Conservation (phyloP, 2,329 filamentous ascomycete species). For the Juglanconis oblonga region DNA sequence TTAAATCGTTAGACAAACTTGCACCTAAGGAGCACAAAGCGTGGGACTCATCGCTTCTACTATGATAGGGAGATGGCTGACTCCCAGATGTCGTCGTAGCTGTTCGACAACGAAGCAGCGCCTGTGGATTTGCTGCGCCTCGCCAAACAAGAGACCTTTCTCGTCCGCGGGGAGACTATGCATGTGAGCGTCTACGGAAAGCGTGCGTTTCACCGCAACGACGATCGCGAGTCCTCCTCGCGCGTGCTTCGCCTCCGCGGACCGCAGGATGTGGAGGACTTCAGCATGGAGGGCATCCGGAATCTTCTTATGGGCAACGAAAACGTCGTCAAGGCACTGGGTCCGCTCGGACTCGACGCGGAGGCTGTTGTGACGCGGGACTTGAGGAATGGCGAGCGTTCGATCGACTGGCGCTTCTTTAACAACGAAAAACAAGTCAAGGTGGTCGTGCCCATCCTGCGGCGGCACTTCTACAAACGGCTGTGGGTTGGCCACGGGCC, state of each 20-base stretch:
- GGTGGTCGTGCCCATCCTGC: not conserved
- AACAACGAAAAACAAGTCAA: not conserved
- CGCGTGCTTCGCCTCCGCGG: not conserved
- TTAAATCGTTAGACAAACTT: too few species aligned
- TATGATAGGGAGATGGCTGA: too few species aligned
- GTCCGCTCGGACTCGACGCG: not conserved
- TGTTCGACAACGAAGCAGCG: slow-evolving; percentile 1
- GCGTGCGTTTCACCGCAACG: not conserved
- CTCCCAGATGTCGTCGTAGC: not conserved
- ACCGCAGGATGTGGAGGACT: not conserved
- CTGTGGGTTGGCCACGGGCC: not conserved
- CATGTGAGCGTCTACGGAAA: not conserved
- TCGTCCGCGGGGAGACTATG: not conserved
- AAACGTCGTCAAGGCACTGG: not conserved
- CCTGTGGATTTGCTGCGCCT: not conserved
- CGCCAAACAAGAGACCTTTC: not conserved
- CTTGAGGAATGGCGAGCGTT: not conserved
- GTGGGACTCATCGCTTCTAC: too few species aligned
- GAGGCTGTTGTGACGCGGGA: not conserved
- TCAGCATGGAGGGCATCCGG: not conserved
- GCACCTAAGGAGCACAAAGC: too few species aligned
- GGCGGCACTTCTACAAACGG: not conserved
- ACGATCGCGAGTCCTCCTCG: not conserved
- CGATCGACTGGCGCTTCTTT: slow-evolving; percentile 3
- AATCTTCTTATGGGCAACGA: not conserved